Percentiles rank a stretch among this genome's conserved stretches.
Conservation (phyloP, 2,329 filamentous ascomycete species). For the Arthroderma sp. region DNA sequence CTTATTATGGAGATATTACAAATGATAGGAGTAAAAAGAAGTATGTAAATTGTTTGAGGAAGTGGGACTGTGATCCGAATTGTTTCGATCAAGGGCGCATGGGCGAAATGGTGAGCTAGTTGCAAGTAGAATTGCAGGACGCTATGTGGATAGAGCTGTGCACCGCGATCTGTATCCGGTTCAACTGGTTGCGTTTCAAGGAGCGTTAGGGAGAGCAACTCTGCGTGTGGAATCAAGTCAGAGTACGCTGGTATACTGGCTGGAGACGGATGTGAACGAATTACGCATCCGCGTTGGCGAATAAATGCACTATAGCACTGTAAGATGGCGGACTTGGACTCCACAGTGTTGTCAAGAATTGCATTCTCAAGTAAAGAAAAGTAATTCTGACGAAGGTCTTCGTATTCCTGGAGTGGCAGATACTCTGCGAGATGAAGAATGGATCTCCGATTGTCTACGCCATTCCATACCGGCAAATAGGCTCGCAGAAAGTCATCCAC, state of each 20-base stretch:
- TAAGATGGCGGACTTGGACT: slow-evolving; percentile 48
- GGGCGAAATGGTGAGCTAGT: slow-evolving; percentile 43
- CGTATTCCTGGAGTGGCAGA: slow-evolving; percentile 18
- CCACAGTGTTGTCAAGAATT: slow-evolving; percentile 23
- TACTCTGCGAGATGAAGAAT: slow-evolving; percentile 24
- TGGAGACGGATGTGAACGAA: slow-evolving; percentile 17
- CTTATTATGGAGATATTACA: slow-evolving; percentile 56
- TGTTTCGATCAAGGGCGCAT: slow-evolving; percentile 37
- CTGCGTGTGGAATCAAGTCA: slow-evolving; percentile 39
- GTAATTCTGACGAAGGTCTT: slow-evolving; percentile 24
- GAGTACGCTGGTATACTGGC: slow-evolving; percentile 14
- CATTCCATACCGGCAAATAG: slow-evolving; percentile 51
- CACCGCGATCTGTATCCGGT: slow-evolving; percentile 1
- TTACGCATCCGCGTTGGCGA: slow-evolving; percentile 36
- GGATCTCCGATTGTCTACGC: slow-evolving; percentile 38
- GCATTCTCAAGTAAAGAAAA: slow-evolving; percentile 29
- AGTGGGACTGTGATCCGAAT: slow-evolving; percentile 58
- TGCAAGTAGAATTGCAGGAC: slow-evolving; percentile 57
- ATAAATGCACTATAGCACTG: slow-evolving; percentile 55
- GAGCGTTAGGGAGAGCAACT: slow-evolving; percentile 44
- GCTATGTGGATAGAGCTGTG: slow-evolving; percentile 20
- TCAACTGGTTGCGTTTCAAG: slow-evolving; percentile 38
- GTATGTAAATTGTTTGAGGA: slow-evolving; percentile 53
- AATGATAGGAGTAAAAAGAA: slow-evolving; percentile 54
- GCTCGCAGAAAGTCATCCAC: slow-evolving; percentile 28